Conservation (phyloP, 345 rosid genomes). For the Fremontodendron californicum region DNA sequence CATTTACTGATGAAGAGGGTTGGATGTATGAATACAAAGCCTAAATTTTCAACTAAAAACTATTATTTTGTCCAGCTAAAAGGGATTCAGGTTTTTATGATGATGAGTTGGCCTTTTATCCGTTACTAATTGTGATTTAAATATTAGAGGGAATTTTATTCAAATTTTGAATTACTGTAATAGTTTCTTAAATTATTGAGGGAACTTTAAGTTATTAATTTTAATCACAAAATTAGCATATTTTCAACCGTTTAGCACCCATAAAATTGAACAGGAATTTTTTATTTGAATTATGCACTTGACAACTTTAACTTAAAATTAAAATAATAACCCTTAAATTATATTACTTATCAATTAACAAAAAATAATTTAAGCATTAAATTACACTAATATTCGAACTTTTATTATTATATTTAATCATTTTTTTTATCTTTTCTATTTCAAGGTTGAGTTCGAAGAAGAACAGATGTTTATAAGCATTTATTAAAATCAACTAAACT, state of each 20-base stretch:
- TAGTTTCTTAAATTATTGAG: background rate
- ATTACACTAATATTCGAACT: no score
- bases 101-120: background rate
- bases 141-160: background rate
- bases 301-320: background rate
- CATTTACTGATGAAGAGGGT: background rate
- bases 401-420: no score
- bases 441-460: no score
- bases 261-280: background rate
- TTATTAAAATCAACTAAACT: no score
- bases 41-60: background rate
- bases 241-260: background rate
- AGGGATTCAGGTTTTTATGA: background rate
- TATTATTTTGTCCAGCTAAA: constrained; percentile 8
- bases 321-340: background rate
- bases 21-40: background rate
- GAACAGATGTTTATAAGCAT: background rate
- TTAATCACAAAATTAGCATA: background rate
- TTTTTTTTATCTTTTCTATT: background rate
- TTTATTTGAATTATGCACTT: background rate
- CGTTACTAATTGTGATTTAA: background rate
- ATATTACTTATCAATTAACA: no score
- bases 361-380: no score
- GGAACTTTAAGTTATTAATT: background rate
- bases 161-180: background rate